Conservation (phyloP, 1,284 basidiomycete species). For the Mycosarcoma maydis region DNA sequence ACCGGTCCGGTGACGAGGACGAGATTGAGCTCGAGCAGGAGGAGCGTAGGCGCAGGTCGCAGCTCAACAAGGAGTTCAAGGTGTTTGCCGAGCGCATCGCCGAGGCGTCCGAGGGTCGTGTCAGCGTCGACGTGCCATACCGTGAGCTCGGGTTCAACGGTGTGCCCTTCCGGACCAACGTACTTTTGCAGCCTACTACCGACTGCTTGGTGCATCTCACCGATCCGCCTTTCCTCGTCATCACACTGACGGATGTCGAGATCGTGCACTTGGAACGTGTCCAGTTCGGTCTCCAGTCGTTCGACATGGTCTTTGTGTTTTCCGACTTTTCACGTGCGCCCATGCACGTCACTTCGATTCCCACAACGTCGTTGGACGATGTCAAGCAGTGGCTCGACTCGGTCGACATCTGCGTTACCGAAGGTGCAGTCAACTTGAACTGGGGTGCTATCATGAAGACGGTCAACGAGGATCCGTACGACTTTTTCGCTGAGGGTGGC, state of each 20-base stretch:
- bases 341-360: slow-evolving; percentile 71
- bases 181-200: slow-evolving; percentile 92
- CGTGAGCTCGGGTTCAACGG: slow-evolving; percentile 96
- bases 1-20: slow-evolving; percentile 97
- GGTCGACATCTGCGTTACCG: slow-evolving; percentile 93
- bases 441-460: slow-evolving; percentile 86
- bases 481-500: slow-evolving; percentile 94
- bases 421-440: slow-evolving; percentile 96
- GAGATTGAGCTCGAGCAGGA: slow-evolving; percentile 99
- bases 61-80: slow-evolving; percentile 95
- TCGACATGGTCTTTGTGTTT: slow-evolving; percentile 95
- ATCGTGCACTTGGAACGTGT: slow-evolving; percentile 97
- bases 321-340: slow-evolving; percentile 93
- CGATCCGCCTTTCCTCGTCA: slow-evolving; percentile 94
- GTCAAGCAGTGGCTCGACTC: slow-evolving; percentile 80
- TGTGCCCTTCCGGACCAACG: slow-evolving; percentile 94
- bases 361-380: slow-evolving; percentile 58
- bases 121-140: slow-evolving; percentile 97
- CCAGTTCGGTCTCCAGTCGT: slow-evolving; percentile 94
- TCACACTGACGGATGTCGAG: slow-evolving; percentile 93
- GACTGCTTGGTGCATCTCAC: slow-evolving; percentile 96
- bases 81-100: slow-evolving; percentile 91
- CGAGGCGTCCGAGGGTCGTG: slow-evolving; percentile 79
- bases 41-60: slow-evolving; percentile 85
- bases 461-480: slow-evolving; percentile 75